Evolutionary conservation across 1,284 basidiomycete genomes (phyloP).

Genomic region (Erythrobasidium hasegawianum): DNA sequence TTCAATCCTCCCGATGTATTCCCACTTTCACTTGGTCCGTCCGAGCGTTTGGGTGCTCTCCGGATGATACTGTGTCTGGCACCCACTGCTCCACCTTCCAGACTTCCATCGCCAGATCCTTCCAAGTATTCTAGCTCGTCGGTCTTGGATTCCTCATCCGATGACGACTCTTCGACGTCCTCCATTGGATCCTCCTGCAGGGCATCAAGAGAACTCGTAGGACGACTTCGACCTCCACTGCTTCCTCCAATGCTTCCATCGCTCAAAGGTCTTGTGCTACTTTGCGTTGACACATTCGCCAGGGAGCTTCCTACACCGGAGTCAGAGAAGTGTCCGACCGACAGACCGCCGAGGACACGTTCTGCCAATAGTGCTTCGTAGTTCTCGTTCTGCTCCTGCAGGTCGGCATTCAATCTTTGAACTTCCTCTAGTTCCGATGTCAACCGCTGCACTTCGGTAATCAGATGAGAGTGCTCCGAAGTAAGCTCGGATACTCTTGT

Average conservation of each 20-base stretch:
- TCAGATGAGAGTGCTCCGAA: not conserved
- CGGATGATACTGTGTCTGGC: constrained; percentile 19
- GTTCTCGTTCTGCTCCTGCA: constrained; percentile 81
- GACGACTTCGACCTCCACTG: constrained; percentile 4
- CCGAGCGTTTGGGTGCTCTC: constrained; percentile 2
- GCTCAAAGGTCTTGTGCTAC: constrained; percentile 7
- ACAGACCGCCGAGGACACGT: constrained; percentile 62
- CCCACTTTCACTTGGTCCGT: constrained; percentile 12
- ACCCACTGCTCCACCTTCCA: constrained; percentile 38
- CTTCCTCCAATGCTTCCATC: not conserved
- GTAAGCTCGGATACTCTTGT: not conserved
- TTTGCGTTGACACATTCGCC: not conserved
- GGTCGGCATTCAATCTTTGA: constrained; percentile 42
- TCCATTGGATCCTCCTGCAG: constrained; percentile 17
- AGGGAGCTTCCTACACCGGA: constrained; percentile 19
- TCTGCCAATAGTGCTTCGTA: constrained; percentile 88
- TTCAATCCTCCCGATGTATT: constrained; percentile 38
- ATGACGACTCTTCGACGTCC: not conserved
- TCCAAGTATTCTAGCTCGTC: constrained; percentile 38
- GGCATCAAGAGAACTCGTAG: constrained; percentile 20
- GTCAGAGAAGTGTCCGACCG: constrained; percentile 5
- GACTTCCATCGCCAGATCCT: constrained; percentile 33
- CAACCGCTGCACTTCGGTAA: constrained; percentile 34
- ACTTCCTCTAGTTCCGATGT: constrained; percentile 41
- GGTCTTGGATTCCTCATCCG: constrained; percentile 7